phyloP scores from a whole-genome alignment of 257 asterid species.

The Primulina eburnea region DNA sequence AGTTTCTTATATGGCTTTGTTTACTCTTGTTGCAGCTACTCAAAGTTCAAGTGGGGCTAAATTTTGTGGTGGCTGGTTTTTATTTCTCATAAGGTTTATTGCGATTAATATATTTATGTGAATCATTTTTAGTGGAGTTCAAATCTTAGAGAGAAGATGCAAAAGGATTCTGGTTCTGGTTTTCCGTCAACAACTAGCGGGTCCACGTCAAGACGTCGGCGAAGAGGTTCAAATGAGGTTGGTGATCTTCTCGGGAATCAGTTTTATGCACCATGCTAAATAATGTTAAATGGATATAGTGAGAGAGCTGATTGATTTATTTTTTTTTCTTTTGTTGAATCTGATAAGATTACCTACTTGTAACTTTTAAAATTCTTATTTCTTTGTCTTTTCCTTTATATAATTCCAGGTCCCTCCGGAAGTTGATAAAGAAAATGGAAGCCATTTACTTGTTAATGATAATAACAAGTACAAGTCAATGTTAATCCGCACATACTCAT shows the following conservation, averaged over 20 bases:
- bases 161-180: conserved; percentile 64
- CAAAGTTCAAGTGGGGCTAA: conserved; percentile 6
- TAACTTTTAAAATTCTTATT: conserved; percentile 17
- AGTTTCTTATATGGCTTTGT: conserved; percentile 18
- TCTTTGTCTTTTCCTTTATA: conserved; percentile 15
- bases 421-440: conserved; percentile 51
- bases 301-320: neutral
- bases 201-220: conserved; percentile 72
- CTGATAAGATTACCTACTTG: neutral
- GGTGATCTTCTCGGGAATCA: conserved; percentile 19
- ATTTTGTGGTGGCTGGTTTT: neutral
- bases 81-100: conserved; percentile 9
- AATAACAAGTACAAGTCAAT: conserved; percentile 85
- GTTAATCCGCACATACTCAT: conserved; percentile 75
- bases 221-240: conserved; percentile 94
- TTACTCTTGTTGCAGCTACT: conserved; percentile 19
- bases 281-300: neutral
- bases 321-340: neutral
- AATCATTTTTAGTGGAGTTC: conserved; percentile 3
- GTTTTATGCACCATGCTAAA: conserved; percentile 2
- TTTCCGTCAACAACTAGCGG: conserved; percentile 53
- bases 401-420: conserved; percentile 65
- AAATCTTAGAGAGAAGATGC: conserved; percentile 49
- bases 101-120: conserved; percentile 12
- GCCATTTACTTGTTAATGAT: conserved; percentile 70